Base-by-base conservation (phyloP, 331 rosid species). In the Rhamnella rubrinervis region DNA sequence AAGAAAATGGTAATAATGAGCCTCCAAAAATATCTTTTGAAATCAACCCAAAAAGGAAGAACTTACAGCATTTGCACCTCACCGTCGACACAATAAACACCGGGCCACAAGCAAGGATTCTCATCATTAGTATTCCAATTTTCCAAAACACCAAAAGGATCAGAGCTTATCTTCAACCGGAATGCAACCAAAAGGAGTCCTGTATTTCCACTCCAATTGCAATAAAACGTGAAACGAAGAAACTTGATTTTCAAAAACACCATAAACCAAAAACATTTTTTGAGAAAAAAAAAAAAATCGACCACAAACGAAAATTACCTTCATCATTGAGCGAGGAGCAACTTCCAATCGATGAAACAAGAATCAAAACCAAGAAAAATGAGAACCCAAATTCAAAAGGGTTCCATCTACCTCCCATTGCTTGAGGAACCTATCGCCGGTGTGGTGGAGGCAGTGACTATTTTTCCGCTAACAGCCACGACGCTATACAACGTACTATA, bases 61-160 rank as follows among this genome's bases (percentile, higher is more conserved):
- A 83, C 96, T 87, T 84, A 95, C 99, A 95, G 77, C 81, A 63
- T 79, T 63, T 87, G 85, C 63, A 91, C 97, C 75, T 81, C 70
- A 44, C 82, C 81, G 14, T 78, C 83, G 19, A 81, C 67, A 55
- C 99, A 95, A 58, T 52, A 75, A 80, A 95, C 88, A 64, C 99
- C 91, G 12, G 68, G 46, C 99, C 99, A 95, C 55, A 63, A 58
- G 78, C 99, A 95, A 46, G 93, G 93, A 67, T 87, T 63, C 51
- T 17, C 67, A 74, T 87, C 92, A 58, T 84, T 72, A 19, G 83
- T 77, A 80, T 83, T 82, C 97, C 97, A 95, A 84, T 84, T 87
- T 51, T 66, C 80, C 74, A 95, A 76, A 67, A 82, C 83, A 65
- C 75, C 76, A 71, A 41, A 66, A 61, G 96, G 96, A 85, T 95